Conservation (phyloP, 192 early-diverging fungal genomes). For the Linnemannia hyalina region DNA sequence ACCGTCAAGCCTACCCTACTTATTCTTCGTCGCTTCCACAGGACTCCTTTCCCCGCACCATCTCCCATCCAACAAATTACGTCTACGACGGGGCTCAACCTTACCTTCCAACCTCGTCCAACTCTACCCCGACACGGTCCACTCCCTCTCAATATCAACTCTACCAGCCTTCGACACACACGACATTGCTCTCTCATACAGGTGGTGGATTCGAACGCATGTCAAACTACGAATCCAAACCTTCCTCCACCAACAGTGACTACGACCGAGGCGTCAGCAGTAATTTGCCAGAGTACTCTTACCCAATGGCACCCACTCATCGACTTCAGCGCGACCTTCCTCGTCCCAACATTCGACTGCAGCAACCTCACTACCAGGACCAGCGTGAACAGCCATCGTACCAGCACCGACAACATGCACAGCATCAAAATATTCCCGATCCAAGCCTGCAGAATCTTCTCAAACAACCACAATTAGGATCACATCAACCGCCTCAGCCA, state of each 20-base stretch:
- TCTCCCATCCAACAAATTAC: not conserved
- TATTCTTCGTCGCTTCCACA: conserved; percentile 24
- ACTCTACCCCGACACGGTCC: not conserved
- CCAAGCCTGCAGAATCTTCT: not conserved
- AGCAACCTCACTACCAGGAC: not conserved
- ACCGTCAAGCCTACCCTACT: not conserved
- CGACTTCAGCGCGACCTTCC: not conserved
- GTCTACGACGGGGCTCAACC: conserved; percentile 4
- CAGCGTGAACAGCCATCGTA: conserved; percentile 7
- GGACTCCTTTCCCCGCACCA: conserved; percentile 31
- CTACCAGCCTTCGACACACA: not conserved
- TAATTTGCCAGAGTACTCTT: conserved; percentile 34
- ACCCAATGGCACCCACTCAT: conserved; percentile 23
- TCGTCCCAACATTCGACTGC: not conserved
- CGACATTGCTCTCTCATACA: not conserved
- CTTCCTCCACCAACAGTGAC: not conserved
- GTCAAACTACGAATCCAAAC: not conserved
- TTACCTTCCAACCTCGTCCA: not conserved
- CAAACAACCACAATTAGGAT: not conserved
- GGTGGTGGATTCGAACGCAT: not conserved
- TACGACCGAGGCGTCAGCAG: conserved; percentile 27
- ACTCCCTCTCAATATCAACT: not conserved
- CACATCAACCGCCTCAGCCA: not conserved
- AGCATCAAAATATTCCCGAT: not conserved
- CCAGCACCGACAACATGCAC: conserved; percentile 1